These are phyloP conservation scores for Coemansia sp. DNA, from an alignment of 192 early-diverging fungal species.

Conservation along the genomic window DNA sequence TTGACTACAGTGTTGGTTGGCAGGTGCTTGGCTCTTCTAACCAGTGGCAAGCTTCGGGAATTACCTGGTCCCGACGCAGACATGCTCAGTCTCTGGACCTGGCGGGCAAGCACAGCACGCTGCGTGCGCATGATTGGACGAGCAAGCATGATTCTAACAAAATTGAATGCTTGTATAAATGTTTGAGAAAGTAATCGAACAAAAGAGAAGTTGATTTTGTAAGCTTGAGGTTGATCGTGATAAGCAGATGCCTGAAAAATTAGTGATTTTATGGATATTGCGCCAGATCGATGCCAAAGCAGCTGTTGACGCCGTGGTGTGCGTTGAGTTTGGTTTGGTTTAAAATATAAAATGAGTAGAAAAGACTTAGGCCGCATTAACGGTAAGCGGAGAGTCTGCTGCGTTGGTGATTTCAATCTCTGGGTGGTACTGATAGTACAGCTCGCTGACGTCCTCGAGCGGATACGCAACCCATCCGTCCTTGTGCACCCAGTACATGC, in stretches of 20 bases:
- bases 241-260: no score
- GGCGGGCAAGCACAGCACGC: background rate
- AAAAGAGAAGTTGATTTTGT: background rate
- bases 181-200: background rate
- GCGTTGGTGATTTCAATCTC: constrained; percentile 44
- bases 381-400: constrained; percentile 33
- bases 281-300: background rate
- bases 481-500: constrained; percentile 90
- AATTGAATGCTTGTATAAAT: background rate
- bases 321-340: background rate
- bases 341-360: background rate
- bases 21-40: constrained; percentile 10
- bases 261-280: no score
- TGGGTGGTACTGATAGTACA: constrained; percentile 73
- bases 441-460: constrained; percentile 78
- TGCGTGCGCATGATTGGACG: background rate
- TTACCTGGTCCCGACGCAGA: background rate
- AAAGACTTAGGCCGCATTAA: constrained; percentile 3
- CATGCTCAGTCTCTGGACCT: background rate
- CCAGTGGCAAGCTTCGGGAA: background rate
- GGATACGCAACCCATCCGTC: constrained; percentile 86
- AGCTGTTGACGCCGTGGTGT: background rate
- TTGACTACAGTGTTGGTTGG: constrained; percentile 69
- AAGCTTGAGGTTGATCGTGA: no score
- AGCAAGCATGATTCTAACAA: background rate